Evolutionary conservation across 2,329 filamentous ascomycete genomes (phyloP).

Genomic region (Penicillium vulpinum): DNA sequence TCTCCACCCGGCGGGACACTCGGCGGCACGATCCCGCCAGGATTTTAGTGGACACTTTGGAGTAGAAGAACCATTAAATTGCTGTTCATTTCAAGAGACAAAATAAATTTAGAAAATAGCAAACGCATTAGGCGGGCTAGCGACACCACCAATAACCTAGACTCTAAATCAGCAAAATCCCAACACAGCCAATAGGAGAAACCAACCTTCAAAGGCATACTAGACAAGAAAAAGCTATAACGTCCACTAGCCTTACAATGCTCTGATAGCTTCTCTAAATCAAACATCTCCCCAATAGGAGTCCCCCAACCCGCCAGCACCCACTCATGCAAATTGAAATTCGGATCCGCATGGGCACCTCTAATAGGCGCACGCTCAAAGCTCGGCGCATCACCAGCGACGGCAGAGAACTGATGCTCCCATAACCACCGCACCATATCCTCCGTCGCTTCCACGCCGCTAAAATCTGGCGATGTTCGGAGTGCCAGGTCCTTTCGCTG

Average conservation of each 20-base stretch:
- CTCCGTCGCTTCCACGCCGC: conserved; percentile 38
- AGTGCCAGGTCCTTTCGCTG: conserved; percentile 17
- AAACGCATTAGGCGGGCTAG: conserved; percentile 27
- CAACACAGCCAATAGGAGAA: background rate
- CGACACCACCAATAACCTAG: conserved; percentile 25
- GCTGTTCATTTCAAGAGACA: background rate
- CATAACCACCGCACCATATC: conserved; percentile 37
- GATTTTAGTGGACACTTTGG: background rate
- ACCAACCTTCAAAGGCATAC: conserved; percentile 34
- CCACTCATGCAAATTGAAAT: conserved; percentile 34
- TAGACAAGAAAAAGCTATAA: conserved; percentile 38
- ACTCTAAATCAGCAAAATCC: background rate
- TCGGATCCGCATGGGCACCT: conserved; percentile 24
- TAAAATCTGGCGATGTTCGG: conserved; percentile 25
- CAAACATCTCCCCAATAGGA: conserved; percentile 38
- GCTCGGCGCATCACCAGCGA: conserved; percentile 36
- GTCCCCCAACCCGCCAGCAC: conserved; percentile 33
- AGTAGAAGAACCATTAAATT: background rate
- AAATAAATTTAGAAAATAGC: conserved; percentile 19
- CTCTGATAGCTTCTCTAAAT: conserved; percentile 35
- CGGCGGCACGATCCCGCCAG: conserved; percentile 4
- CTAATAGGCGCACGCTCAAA: conserved; percentile 33
- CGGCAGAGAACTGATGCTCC: conserved; percentile 38
- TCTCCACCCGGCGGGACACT: conserved; percentile 4
- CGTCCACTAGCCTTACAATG: conserved; percentile 31